phyloP scores from a whole-genome alignment of 2,329 filamentous ascomycete genomes.

The Pestalotiopsis sp. region DNA sequence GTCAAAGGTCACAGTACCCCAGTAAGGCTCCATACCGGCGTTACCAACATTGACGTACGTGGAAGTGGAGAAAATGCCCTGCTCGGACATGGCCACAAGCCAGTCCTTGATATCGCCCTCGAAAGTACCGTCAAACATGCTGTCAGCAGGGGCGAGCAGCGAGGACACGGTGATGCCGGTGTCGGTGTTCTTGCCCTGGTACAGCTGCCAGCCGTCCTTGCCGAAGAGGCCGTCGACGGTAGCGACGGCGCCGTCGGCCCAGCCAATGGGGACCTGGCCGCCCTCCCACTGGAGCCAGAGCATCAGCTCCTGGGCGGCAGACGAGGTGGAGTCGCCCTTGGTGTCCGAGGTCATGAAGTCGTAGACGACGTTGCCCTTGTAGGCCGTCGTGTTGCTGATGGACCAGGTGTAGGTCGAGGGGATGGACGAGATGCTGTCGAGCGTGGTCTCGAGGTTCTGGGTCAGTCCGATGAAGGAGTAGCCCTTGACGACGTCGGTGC shows the following conservation, averaged over 20 bases:
- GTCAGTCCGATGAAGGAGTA: slow-evolving; percentile 47
- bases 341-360: slow-evolving; percentile 41
- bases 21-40: slow-evolving; percentile 33
- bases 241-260: slow-evolving; percentile 33
- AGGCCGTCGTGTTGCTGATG: slow-evolving; percentile 39
- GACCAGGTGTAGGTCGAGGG: slow-evolving; percentile 42
- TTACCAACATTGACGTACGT: slow-evolving; percentile 45
- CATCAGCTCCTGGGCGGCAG: slow-evolving; percentile 43
- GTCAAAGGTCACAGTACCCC: slow-evolving; percentile 25
- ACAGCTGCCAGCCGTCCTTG: slow-evolving; percentile 41
- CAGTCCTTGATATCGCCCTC: slow-evolving; percentile 38
- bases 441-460: slow-evolving; percentile 40
- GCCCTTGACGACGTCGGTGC: slow-evolving; percentile 41
- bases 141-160: slow-evolving; percentile 34
- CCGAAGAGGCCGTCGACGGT: slow-evolving; percentile 38
- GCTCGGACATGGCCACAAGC: slow-evolving; percentile 38
- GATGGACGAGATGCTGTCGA: slow-evolving; percentile 40
- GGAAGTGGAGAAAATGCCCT: slow-evolving; percentile 34
- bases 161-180: slow-evolving; percentile 44
- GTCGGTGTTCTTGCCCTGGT: slow-evolving; percentile 42
- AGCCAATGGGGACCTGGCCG: slow-evolving; percentile 46
- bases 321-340: slow-evolving; percentile 43
- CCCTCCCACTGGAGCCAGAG: slow-evolving; percentile 47
- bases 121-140: slow-evolving; percentile 40
- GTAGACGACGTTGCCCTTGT: slow-evolving; percentile 30